Conservation (phyloP, 1,284 basidiomycete species). For the Gastroboletus turbinatus region DNA sequence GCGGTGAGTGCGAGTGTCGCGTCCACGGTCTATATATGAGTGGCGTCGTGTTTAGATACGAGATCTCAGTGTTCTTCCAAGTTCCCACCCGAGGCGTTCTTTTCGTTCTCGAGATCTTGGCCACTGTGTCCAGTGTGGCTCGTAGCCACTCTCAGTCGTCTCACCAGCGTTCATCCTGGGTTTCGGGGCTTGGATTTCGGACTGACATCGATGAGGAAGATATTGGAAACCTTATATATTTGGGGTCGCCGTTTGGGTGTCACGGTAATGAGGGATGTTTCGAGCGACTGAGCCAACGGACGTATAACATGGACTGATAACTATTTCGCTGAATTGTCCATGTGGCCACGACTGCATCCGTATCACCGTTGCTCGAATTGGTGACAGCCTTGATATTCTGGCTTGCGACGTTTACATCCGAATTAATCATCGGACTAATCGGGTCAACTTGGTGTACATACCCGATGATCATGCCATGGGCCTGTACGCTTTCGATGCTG, state of each 20-base stretch:
- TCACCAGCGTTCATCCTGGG: not conserved
- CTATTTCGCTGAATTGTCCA: slow-evolving; percentile 1
- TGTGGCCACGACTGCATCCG: slow-evolving; percentile 1
- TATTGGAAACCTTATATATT: not conserved
- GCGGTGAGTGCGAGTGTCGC: not conserved
- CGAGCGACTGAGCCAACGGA: not conserved
- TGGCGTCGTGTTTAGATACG: not conserved
- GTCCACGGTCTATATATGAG: not conserved
- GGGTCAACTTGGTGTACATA: not conserved
- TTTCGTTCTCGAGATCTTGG: not conserved
- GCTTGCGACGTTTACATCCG: not conserved
- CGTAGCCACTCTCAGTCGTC: not conserved
- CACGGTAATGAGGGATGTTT: slow-evolving; percentile 11
- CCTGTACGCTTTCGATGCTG: not conserved
- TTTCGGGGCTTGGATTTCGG: not conserved
- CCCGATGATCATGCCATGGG: not conserved
- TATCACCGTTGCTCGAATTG: not conserved
- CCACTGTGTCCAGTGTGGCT: not conserved
- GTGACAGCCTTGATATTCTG: not conserved
- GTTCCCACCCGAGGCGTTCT: too few species aligned
- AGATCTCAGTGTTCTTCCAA: not conserved
- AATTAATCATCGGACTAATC: not conserved
- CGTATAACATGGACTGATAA: not conserved
- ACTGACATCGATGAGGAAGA: not conserved
- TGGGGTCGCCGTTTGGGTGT: not conserved